phyloP scores from a whole-genome alignment of 345 rosid genomes.

The Noccaea caerulescens region DNA sequence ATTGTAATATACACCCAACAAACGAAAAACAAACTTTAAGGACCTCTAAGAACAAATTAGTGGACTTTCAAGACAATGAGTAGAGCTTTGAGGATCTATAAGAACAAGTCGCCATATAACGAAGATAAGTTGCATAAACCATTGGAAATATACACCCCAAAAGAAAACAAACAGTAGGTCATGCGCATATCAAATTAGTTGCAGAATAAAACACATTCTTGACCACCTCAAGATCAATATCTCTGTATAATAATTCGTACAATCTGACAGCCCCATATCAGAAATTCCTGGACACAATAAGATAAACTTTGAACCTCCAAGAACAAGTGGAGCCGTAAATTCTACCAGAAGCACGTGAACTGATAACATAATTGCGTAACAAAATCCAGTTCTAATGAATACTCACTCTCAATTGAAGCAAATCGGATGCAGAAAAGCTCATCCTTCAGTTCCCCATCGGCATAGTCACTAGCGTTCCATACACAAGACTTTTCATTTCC shows the following conservation, averaged over 20 bases:
- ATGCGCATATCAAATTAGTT: no score
- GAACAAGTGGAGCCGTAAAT: no score
- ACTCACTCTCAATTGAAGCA: slow-evolving; percentile 47
- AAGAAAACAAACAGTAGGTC: no score
- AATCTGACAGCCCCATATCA: no score
- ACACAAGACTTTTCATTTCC: slow-evolving; percentile 82
- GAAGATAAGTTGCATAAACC: neutral
- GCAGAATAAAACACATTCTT: no score
- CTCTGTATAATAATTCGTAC: no score
- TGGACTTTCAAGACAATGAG: no score
- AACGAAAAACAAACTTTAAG: neutral
- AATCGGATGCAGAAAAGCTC: slow-evolving; percentile 50
- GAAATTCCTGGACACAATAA: no score
- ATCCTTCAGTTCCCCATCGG: slow-evolving; percentile 65
- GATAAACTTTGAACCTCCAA: no score
- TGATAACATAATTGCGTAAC: neutral
- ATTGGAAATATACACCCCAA: no score
- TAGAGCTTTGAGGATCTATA: neutral
- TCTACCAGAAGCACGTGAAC: neutral
- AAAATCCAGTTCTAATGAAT: neutral
- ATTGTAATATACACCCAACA: neutral
- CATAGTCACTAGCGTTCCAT: slow-evolving; percentile 75
- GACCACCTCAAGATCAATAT: no score
- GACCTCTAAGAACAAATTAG: no score
- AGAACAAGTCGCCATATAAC: neutral